Conservation (phyloP, 306 rosid genomes). For the Sicyos edulis region DNA sequence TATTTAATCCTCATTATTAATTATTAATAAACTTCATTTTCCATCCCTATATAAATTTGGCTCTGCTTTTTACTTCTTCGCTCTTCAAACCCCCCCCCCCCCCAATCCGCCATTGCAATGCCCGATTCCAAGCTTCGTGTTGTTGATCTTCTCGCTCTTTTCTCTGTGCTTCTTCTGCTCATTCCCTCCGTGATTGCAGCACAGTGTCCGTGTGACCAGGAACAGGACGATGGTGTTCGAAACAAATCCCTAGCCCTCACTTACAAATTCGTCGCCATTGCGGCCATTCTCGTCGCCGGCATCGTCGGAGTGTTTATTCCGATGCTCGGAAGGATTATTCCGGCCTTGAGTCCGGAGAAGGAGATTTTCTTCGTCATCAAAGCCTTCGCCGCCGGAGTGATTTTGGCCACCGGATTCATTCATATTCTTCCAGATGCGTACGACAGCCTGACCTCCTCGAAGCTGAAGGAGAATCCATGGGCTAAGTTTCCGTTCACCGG, state of each 20-base stretch:
- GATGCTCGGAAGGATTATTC: slow-evolving; percentile 44
- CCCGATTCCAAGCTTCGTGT: neutral
- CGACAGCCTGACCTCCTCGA: slow-evolving; percentile 33
- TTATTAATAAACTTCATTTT: no score
- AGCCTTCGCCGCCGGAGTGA: slow-evolving; percentile 78
- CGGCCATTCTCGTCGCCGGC: slow-evolving; percentile 46
- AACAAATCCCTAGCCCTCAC: slow-evolving; percentile 31
- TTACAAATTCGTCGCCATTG: slow-evolving; percentile 45
- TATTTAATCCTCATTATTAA: neutral
- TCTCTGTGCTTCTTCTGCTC: slow-evolving; percentile 4
- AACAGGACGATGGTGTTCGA: neutral
- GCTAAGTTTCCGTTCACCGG: slow-evolving; percentile 68
- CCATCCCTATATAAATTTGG: neutral
- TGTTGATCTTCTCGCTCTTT: neutral
- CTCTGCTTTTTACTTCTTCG: neutral
- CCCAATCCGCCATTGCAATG: slow-evolving; percentile 20
- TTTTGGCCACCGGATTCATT: slow-evolving; percentile 65
- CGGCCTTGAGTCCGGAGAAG: slow-evolving; percentile 50
- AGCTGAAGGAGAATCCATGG: slow-evolving; percentile 50
- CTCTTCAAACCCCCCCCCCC: neutral
- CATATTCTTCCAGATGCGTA: slow-evolving; percentile 76
- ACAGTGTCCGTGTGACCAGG: slow-evolving; percentile 33
- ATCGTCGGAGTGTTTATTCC: slow-evolving; percentile 60
- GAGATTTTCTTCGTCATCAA: slow-evolving; percentile 51
- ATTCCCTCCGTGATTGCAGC: slow-evolving; percentile 28